Evolutionary conservation across 2,329 filamentous ascomycete genomes (phyloP).

Genomic region (Exophiala phaeomuriformis): DNA sequence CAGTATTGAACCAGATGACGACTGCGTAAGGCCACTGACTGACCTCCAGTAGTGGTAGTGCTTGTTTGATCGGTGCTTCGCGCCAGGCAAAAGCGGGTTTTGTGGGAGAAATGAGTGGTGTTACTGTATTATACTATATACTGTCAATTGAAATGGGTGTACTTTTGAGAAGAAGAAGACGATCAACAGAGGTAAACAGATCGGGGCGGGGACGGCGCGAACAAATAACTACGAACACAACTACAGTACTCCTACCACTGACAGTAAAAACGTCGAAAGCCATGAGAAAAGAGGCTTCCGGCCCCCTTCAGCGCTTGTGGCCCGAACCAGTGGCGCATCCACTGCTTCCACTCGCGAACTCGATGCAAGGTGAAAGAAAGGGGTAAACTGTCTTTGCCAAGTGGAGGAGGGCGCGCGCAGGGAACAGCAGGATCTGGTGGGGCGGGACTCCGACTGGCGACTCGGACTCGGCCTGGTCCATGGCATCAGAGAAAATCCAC

Average conservation of each 20-base stretch:
- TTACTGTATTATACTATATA: too few species aligned
- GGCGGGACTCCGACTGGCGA: background rate
- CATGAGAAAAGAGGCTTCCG: background rate
- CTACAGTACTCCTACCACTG: too few species aligned
- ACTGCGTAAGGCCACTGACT: constrained; percentile 3
- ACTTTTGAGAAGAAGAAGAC: background rate
- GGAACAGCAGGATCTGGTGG: background rate
- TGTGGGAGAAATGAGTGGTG: background rate
- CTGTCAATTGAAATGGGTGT: too few species aligned
- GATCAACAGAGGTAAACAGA: constrained; percentile 15
- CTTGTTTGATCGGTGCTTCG: constrained; percentile 3
- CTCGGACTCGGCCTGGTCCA: background rate
- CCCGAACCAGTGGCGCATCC: background rate
- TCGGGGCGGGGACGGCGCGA: constrained; percentile 4
- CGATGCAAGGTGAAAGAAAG: constrained; percentile 17
- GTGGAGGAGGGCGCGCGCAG: background rate
- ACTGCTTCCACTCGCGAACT: background rate
- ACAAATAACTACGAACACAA: constrained; percentile 2
- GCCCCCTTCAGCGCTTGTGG: constrained; percentile 9
- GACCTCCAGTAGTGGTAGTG: constrained; percentile 2
- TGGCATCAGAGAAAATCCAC: constrained; percentile 5
- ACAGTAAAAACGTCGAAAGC: background rate
- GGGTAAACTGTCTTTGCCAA: constrained; percentile 3
- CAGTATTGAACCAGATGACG: constrained; percentile 15
- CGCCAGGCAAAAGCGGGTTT: constrained; percentile 12